Percentiles rank a stretch among this genome's conserved stretches.
phyloP scores from a whole-genome alignment of 805 yeast genomes.

The Cyberlindnera bimundalis region DNA sequence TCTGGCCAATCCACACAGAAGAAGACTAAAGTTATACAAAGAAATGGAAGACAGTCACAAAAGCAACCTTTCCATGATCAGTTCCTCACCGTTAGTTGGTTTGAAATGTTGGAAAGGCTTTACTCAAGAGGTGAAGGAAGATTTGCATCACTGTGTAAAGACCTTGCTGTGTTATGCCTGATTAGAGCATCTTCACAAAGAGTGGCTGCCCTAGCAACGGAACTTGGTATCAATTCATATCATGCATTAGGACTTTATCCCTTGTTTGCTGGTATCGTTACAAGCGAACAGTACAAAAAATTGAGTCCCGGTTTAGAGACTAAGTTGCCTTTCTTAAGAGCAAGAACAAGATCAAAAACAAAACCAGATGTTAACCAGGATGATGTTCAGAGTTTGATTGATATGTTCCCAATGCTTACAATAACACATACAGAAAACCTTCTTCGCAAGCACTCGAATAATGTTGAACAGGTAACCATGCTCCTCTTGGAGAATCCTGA shows the following conservation, averaged over 20 bases:
- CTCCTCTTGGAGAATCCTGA: slow-evolving; percentile 60
- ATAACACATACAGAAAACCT: slow-evolving; percentile 45
- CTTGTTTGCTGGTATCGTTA: slow-evolving; percentile 49
- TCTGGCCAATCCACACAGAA: background rate
- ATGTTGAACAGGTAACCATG: slow-evolving; percentile 57
- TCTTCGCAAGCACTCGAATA: slow-evolving; percentile 42
- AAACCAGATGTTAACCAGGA: slow-evolving; percentile 8
- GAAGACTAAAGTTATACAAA: background rate
- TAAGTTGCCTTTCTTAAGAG: slow-evolving; percentile 44
- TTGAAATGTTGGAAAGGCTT: slow-evolving; percentile 52
- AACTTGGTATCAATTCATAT: slow-evolving; percentile 42
- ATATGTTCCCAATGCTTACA: slow-evolving; percentile 65
- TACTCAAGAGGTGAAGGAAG: slow-evolving; percentile 56
- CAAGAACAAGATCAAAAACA: slow-evolving; percentile 13
- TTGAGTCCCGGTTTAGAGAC: slow-evolving; percentile 49
- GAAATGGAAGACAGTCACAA: slow-evolving; percentile 1
- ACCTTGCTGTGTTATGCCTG: slow-evolving; percentile 50
- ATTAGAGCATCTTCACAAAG: slow-evolving; percentile 22
- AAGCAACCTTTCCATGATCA: slow-evolving; percentile 42
- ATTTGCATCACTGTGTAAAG: slow-evolving; percentile 42
- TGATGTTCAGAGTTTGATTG: slow-evolving; percentile 38
- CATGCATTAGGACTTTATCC: slow-evolving; percentile 47
- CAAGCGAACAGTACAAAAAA: slow-evolving; percentile 44
- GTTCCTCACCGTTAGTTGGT: slow-evolving; percentile 56
- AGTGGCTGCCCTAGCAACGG: slow-evolving; percentile 37